phyloP scores from a whole-genome alignment of 2,329 filamentous ascomycete species.

The Exophiala sp. region DNA sequence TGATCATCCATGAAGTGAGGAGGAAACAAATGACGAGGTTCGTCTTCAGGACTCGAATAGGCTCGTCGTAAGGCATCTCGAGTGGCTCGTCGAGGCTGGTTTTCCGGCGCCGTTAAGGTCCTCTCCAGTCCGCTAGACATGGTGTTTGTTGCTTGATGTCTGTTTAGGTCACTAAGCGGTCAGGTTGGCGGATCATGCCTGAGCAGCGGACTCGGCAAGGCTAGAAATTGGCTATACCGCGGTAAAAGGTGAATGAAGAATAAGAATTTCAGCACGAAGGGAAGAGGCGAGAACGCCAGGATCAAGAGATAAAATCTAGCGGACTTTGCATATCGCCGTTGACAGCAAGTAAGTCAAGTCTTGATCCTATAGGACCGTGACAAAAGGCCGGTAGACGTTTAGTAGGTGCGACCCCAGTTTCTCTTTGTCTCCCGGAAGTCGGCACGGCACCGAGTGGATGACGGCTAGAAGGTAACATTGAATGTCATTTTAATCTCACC shows the following conservation, averaged over 20 bases:
- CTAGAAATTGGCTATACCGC: too few relatives aligned
- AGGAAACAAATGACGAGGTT: slow-evolving; percentile 18
- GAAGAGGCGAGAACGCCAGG: too few relatives aligned
- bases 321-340: too few relatives aligned
- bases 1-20: slow-evolving; percentile 26
- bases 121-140: slow-evolving; percentile 14
- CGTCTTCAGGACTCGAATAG: slow-evolving; percentile 19
- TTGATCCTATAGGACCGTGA: background rate
- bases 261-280: background rate
- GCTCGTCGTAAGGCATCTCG: slow-evolving; percentile 18
- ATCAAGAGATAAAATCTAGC: too few relatives aligned
- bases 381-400: background rate
- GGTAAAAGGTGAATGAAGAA: background rate
- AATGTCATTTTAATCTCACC: too few relatives aligned
- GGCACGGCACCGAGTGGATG: background rate
- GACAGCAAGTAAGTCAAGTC: background rate
- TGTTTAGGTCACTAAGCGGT: background rate
- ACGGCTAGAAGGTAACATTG: too few relatives aligned
- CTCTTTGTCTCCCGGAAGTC: background rate
- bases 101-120: slow-evolving; percentile 19
- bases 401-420: background rate
- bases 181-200: background rate
- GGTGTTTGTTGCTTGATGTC: background rate
- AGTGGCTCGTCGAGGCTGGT: slow-evolving; percentile 6
- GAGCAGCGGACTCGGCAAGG: background rate